phyloP scores from a whole-genome alignment of 1,284 basidiomycete genomes.

The Blastosporella zonata region DNA sequence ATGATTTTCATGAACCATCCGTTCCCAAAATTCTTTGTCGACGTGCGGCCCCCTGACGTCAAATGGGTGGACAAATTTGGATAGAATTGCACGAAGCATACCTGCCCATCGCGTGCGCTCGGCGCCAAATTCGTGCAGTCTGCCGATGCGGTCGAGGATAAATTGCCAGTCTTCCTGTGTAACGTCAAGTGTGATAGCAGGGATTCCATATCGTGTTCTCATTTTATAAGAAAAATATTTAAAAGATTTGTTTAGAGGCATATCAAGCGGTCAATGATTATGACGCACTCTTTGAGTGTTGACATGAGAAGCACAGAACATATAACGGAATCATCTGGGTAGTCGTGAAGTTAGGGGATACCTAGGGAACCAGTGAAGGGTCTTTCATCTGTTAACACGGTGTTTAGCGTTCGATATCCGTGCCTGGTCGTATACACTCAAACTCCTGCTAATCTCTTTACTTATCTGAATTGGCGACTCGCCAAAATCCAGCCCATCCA shows the following conservation, averaged over 20 bases:
- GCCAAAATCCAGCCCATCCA: slow-evolving; percentile 29
- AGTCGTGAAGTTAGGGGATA: slow-evolving; percentile 40
- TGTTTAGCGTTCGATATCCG: neutral
- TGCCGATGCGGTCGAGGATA: slow-evolving; percentile 10
- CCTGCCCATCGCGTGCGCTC: slow-evolving; percentile 10
- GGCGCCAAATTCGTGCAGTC: slow-evolving; percentile 10
- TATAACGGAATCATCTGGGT: slow-evolving; percentile 34
- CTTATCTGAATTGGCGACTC: slow-evolving; percentile 29
- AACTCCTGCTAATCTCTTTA: slow-evolving; percentile 26
- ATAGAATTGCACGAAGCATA: slow-evolving; percentile 10
- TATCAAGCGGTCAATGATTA: neutral
- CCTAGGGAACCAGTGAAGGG: slow-evolving; percentile 24
- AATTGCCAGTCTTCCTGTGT: slow-evolving; percentile 27
- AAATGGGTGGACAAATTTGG: slow-evolving; percentile 14
- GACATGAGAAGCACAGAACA: slow-evolving; percentile 38
- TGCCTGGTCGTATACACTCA: slow-evolving; percentile 11
- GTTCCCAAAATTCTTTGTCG: slow-evolving; percentile 14
- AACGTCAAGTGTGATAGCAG: slow-evolving; percentile 38
- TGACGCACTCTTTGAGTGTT: slow-evolving; percentile 30
- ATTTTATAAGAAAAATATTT: slow-evolving; percentile 28
- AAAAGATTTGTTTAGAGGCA: neutral
- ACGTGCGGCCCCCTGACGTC: neutral
- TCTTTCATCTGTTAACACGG: slow-evolving; percentile 3
- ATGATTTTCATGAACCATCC: slow-evolving; percentile 6
- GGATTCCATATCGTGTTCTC: slow-evolving; percentile 36